A percentile compares a stretch with the other conserved stretches of the same genome.
Conservation (phyloP, 148 eudicot genomes). For the Polygonum maritimum region DNA sequence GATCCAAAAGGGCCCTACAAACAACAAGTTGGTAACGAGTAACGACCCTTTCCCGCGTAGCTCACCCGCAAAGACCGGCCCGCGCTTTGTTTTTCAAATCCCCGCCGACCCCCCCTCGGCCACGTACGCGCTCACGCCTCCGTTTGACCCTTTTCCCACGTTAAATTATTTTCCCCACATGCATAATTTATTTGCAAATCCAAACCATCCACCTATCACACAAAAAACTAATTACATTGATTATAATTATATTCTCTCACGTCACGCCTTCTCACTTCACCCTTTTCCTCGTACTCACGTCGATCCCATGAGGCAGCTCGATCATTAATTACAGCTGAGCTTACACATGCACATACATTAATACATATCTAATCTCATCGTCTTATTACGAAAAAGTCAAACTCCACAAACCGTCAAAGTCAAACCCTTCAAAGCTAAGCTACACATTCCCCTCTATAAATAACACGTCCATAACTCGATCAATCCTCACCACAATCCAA, state of each 20-base stretch:
- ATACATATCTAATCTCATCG: neutral
- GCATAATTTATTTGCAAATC: neutral
- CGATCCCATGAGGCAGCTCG: too few species aligned
- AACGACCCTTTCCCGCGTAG: neutral
- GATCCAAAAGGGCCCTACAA: neutral
- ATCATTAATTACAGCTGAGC: too few species aligned
- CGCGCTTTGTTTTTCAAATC: neutral
- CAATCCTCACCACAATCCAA: neutral
- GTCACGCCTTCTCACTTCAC: neutral
- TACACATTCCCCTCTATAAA: neutral
- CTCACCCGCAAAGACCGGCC: neutral
- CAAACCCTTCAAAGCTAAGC: neutral
- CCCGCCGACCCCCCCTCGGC: neutral
- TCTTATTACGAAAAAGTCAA: neutral
- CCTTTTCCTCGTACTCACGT: too few species aligned
- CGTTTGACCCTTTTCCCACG: neutral
- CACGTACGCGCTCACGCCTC: neutral
- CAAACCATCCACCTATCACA: neutral
- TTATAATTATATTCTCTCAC: neutral
- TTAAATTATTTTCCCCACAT: neutral
- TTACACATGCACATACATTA: neutral
- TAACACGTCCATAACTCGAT: neutral
- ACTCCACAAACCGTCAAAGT: neutral
- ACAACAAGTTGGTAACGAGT: neutral
- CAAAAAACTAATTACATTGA: neutral